phyloP scores from a whole-genome alignment of 768 basidiomycete genomes.

The Suillus ampliporus region DNA sequence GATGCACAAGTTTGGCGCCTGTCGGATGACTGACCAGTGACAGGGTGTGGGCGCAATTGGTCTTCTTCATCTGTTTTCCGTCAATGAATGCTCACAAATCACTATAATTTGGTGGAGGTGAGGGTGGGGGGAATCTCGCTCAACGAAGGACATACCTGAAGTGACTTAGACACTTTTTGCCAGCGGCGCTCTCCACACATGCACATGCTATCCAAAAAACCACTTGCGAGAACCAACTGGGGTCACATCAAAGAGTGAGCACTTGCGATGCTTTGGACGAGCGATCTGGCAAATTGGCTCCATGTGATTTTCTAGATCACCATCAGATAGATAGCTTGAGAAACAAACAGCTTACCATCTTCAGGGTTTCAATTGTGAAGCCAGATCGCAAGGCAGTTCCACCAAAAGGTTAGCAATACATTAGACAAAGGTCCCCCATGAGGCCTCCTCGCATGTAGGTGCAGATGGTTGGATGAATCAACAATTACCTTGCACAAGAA shows the following conservation, averaged over 20 bases:
- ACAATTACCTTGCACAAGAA: neutral
- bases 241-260: too few species aligned
- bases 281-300: too few species aligned
- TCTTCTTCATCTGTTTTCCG: neutral
- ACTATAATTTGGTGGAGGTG: neutral
- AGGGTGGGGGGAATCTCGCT: neutral
- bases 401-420: neutral
- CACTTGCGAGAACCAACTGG: too few species aligned
- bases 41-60: neutral
- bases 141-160: neutral
- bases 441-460: neutral
- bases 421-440: neutral
- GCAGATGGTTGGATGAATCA: neutral
- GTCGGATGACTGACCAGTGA: neutral
- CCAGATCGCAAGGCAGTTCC: neutral
- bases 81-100: neutral
- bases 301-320: neutral
- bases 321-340: neutral
- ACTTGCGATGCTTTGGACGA: too few species aligned
- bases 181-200: too few species aligned
- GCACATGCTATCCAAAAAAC: too few species aligned
- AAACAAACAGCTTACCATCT: neutral
- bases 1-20: neutral
- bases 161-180: too few species aligned
- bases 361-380: neutral